Base-by-base conservation (phyloP, 805 yeast species). In the Kazachstania kunashirensis region DNA sequence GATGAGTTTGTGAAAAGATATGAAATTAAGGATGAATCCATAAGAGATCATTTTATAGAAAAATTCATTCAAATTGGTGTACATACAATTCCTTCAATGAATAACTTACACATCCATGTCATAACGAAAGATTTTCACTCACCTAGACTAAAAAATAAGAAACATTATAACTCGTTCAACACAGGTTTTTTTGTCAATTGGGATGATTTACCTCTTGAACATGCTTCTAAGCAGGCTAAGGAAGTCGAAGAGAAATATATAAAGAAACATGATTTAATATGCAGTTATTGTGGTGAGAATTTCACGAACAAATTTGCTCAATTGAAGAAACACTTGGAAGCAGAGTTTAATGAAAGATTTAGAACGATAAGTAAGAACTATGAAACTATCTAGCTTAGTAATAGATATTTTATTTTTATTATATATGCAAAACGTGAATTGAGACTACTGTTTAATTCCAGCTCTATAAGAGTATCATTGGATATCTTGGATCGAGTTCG, bases 91-190 rank as follows among this genome's bases (percentile, higher is more conserved):
- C 94, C 94, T 3, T 77, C 86, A 1, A 53, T 83, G 68, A 58
- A 57, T 27, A 81, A 84, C 52, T 48, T 83, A 31, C 94, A 84
- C 49, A 61, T 84, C 14, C 94, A 84, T 59, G 73, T 84, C 17
- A 65, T 84, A 33, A 75, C 86, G 0, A 63, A 61, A 33, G 94
- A 84, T 55, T 70, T 79, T 48, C 48, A 63, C 44, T 72, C 82
- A 8, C 59, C 59, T 0, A 49, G 63, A 18, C 38, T 83, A 60
- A 83, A 81, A 53, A 63, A 75, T 46, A 72, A 68, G 41, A 68
- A 65, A 38, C 94, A 84, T 55, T 83, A 74, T 55, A 77, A 77
- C 50, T 77, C 86, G 3, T 84, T 84, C 58, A 76, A 66, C 15
- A 73, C 86, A 0, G 47, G 48, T 0, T 84, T 84, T 51, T 82